Percentiles rank a stretch among this genome's conserved stretches.
These are phyloP conservation scores for Penicillium psychrosexuale DNA, from an alignment of 2,329 filamentous ascomycete species.

Conservation along the genomic window DNA sequence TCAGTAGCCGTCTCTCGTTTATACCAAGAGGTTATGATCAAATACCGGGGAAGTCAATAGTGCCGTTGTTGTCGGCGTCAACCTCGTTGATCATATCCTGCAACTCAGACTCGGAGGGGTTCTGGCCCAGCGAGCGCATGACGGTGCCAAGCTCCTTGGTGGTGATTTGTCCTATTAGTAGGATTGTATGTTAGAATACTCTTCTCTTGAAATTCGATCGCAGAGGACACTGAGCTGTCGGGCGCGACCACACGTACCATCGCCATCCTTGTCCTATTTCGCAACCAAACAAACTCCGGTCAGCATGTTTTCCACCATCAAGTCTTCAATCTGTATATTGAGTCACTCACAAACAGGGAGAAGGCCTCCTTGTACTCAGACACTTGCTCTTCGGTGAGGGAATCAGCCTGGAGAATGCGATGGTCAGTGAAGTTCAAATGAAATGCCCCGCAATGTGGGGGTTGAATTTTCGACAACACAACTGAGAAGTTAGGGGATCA, in stretches of 20 bases:
- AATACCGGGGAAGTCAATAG: constrained; percentile 85
- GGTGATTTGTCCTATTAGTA: constrained; percentile 72
- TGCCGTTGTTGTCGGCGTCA: constrained; percentile 88
- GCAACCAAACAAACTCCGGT: constrained; percentile 16
- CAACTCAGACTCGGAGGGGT: constrained; percentile 83
- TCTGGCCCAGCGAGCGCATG: constrained; percentile 86
- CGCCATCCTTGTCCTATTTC: constrained; percentile 78
- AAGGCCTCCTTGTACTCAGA: constrained; percentile 99
- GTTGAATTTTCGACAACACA: constrained; percentile 13
- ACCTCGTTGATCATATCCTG: constrained; percentile 96
- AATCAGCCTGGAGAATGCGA: constrained; percentile 70
- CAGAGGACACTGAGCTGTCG: background rate
- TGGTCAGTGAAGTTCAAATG: constrained; percentile 27
- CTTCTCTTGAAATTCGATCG: background rate
- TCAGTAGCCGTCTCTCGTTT: constrained; percentile 10
- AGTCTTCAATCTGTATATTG: background rate
- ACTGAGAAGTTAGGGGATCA: background rate
- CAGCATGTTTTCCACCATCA: constrained; percentile 13
- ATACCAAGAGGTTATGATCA: background rate
- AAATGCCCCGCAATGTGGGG: constrained; percentile 38
- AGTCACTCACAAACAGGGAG: constrained; percentile 90
- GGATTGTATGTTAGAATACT: constrained; percentile 10
- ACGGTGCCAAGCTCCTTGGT: constrained; percentile 87
- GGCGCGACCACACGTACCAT: constrained; percentile 63
- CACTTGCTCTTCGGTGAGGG: constrained; percentile 99